These are phyloP conservation scores for Silene latifolia DNA, from an alignment of 148 eudicot genomes.

Conservation along the genomic window DNA sequence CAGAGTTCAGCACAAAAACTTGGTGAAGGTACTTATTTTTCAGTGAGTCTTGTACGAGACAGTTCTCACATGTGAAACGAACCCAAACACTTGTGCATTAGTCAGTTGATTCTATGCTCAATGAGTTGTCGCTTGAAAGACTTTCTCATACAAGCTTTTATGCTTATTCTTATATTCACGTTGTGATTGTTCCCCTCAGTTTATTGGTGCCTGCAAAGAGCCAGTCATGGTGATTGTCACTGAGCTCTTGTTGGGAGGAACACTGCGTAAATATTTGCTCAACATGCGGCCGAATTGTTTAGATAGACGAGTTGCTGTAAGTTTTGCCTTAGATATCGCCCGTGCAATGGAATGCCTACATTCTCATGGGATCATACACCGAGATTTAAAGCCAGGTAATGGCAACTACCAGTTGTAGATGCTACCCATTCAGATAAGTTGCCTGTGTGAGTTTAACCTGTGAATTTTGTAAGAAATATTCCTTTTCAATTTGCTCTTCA, in stretches of 20 bases:
- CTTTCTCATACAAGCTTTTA: neutral
- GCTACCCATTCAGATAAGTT: neutral
- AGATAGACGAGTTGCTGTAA: conserved; percentile 35
- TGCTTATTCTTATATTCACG: conserved; percentile 21
- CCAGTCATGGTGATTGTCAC: conserved; percentile 51
- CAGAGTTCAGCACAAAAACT: conserved; percentile 81
- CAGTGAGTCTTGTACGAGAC: neutral
- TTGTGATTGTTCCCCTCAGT: conserved; percentile 28
- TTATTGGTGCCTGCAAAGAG: conserved; percentile 49
- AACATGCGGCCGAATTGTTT: conserved; percentile 39
- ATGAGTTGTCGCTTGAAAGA: neutral
- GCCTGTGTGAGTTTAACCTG: neutral
- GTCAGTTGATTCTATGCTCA: neutral
- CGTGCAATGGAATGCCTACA: conserved; percentile 48
- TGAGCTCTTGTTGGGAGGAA: conserved; percentile 44
- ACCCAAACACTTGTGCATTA: neutral
- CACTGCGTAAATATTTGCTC: conserved; percentile 39
- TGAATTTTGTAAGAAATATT: neutral
- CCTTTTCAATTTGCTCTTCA: neutral
- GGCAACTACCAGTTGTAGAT: neutral
- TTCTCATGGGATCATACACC: conserved; percentile 50
- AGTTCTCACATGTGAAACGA: neutral
- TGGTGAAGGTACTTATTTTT: conserved; percentile 60
- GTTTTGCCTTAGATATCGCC: conserved; percentile 48
- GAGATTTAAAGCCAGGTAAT: conserved; percentile 49